Base-by-base conservation (phyloP, 225 moss, liverwort and hornwort genomes). In the Takakia lepidozioides region DNA sequence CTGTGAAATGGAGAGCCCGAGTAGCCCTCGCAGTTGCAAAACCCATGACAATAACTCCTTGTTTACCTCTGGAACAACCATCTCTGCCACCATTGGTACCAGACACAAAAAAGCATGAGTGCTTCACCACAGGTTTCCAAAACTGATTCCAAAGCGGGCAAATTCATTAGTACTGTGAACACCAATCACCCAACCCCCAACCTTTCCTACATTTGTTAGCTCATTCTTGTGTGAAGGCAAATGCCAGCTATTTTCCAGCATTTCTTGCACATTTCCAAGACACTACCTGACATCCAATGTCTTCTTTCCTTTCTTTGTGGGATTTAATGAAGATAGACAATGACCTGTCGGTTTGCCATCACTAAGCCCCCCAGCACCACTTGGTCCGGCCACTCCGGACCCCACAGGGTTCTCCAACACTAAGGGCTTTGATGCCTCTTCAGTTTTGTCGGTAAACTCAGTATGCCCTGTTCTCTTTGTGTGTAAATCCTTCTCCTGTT, bases 11-110 rank as follows among this genome's bases (percentile, higher is more conserved):
- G 39, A 95, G 86, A 59, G 90, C 74, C 43, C 95, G 90, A 29
- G 71, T 90, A 51, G 84, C 66, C 58, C 89, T 76, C 60, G 90
- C 86, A 24, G 61, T 56, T 23, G 84, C 57, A 40, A 95, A 95
- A 36, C 90, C 95, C 95, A 95, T 95, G 58, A 72, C 25, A 90
- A 48, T 22, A 90, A 51, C 40, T 74, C 75, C 70, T 84, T 90
- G 55, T 85, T 87, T 26, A 95, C 95, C 66, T 95, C 90, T 22
- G 95, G 95, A 23, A 80, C 75, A 41, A 87, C 63, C 90, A 95
- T 82, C 50, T 89, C 93, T 89, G 74, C 71, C 66, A 60, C 21
- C 15, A 20, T 24, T 10, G n/a, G n/a, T n/a, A n/a, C n/a, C n/a
- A n/a, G n/a, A n/a, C n/a, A n/a, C n/a, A n/a, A n/a, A n/a, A 0